phyloP scores from a whole-genome alignment of 148 eudicot genomes.

The Vaccinium corymbosum region DNA sequence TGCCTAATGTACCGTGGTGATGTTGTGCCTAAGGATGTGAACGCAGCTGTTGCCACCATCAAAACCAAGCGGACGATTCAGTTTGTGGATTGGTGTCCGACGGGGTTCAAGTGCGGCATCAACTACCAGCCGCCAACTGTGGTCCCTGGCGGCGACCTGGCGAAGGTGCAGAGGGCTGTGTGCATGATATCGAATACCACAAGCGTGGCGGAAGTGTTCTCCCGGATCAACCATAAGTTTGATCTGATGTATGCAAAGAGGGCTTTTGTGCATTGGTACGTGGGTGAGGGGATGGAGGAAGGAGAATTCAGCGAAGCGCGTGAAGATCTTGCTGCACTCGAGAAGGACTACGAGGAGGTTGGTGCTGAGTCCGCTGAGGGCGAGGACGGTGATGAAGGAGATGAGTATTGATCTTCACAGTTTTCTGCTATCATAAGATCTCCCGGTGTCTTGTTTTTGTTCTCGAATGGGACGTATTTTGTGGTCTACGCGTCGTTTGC shows the following conservation, averaged over 20 bases:
- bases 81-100: conserved; percentile 38
- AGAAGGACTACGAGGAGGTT: conserved; percentile 34
- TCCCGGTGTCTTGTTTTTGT: background rate
- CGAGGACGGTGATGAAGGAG: conserved; percentile 28
- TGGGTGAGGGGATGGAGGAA: conserved; percentile 38
- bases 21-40: conserved; percentile 37
- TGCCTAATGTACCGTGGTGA: conserved; percentile 37
- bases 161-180: conserved; percentile 36
- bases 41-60: conserved; percentile 31
- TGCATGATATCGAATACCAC: conserved; percentile 38
- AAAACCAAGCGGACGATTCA: conserved; percentile 35
- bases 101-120: conserved; percentile 39
- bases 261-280: conserved; percentile 37
- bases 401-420: conserved; percentile 5
- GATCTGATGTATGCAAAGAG: conserved; percentile 37
- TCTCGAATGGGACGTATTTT: background rate
- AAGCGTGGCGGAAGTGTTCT: conserved; percentile 36
- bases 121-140: conserved; percentile 33
- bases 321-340: conserved; percentile 30
- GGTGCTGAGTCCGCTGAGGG: conserved; percentile 27
- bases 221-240: conserved; percentile 33
- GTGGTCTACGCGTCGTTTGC: background rate
- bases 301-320: conserved; percentile 33
- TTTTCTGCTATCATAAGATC: background rate
- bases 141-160: conserved; percentile 35